Percentiles rank a stretch among this genome's conserved stretches.
These are phyloP conservation scores for Astrothelium macrocarpum DNA, from an alignment of 495 filamentous ascomycete genomes.

Conservation along the genomic window DNA sequence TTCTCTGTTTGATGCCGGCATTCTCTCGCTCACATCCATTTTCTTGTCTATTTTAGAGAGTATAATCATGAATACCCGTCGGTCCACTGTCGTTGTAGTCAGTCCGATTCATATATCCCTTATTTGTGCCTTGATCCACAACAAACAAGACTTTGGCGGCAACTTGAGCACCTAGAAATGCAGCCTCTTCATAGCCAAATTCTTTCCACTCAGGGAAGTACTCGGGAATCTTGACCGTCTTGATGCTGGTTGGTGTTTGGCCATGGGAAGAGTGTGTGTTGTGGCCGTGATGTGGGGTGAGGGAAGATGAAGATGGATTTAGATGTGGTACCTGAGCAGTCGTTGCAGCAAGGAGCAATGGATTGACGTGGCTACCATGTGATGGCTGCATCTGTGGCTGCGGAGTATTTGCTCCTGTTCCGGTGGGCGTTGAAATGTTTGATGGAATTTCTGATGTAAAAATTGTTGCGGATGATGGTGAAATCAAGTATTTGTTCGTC, in stretches of 20 bases:
- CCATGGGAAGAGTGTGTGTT: constrained; percentile 66
- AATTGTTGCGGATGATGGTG: constrained; percentile 82
- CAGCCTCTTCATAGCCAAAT: constrained; percentile 46
- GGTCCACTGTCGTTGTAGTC: constrained; percentile 76
- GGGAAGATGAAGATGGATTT: constrained; percentile 27
- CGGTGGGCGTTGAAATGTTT: constrained; percentile 77
- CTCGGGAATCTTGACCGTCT: constrained; percentile 63
- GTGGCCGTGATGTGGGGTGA: constrained; percentile 34
- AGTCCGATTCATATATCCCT: constrained; percentile 61
- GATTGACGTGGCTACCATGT: constrained; percentile 59
- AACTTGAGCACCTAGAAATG: constrained; percentile 70
- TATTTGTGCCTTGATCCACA: constrained; percentile 57
- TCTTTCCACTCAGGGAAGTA: constrained; percentile 96
- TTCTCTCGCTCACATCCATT: not conserved
- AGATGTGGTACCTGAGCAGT: constrained; percentile 48
- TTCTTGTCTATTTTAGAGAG: constrained; percentile 15
- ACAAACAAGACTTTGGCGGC: constrained; percentile 67
- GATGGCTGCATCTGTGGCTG: constrained; percentile 48
- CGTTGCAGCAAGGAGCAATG: constrained; percentile 85
- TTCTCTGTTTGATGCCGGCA: constrained; percentile 8
- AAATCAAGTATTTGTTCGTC: constrained; percentile 73
- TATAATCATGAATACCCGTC: constrained; percentile 50
- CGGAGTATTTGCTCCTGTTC: constrained; percentile 87
- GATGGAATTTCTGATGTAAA: constrained; percentile 94
- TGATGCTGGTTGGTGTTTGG: constrained; percentile 83